These are phyloP conservation scores for Angomonas ambiguus DNA, from an alignment of 208 protist genomes.

Conservation along the genomic window DNA sequence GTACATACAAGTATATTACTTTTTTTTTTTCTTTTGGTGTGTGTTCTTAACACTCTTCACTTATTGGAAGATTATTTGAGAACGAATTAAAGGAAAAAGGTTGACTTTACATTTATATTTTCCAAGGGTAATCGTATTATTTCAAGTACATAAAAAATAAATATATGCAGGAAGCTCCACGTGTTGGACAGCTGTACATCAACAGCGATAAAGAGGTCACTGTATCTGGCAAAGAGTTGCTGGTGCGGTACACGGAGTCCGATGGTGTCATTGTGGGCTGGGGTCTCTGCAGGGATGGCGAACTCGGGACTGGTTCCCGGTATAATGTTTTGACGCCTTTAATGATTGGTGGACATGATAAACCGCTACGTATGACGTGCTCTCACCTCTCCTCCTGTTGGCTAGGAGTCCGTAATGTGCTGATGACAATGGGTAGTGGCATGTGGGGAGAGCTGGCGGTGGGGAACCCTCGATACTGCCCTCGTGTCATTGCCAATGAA, in stretches of 20 bases:
- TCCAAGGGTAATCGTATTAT: no score
- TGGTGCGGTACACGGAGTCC: slow-evolving; percentile 49
- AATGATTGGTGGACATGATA: slow-evolving; percentile 70
- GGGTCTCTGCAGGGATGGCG: slow-evolving; percentile 61
- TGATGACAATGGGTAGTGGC: slow-evolving; percentile 70
- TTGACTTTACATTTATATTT: background rate
- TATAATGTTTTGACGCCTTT: slow-evolving; percentile 70
- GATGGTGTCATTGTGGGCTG: slow-evolving; percentile 79
- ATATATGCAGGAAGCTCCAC: background rate
- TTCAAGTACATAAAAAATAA: background rate
- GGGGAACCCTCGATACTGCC: slow-evolving; percentile 54
- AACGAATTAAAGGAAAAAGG: no score
- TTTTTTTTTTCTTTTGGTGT: background rate
- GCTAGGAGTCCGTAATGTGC: slow-evolving; percentile 50
- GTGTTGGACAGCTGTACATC: slow-evolving; percentile 27
- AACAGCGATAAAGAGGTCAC: slow-evolving; percentile 18
- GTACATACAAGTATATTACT: slow-evolving; percentile 6
- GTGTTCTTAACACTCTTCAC: background rate
- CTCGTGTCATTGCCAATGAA: slow-evolving; percentile 54
- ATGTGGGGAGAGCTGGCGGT: slow-evolving; percentile 79
- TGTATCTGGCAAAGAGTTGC: slow-evolving; percentile 13
- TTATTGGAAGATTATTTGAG: background rate
- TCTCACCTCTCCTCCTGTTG: slow-evolving; percentile 56
- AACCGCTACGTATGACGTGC: slow-evolving; percentile 69
- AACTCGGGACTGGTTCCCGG: slow-evolving; percentile 55